A percentile compares a stretch with the other conserved stretches of the same genome.
phyloP scores from a whole-genome alignment of 495 filamentous ascomycete genomes.

The Xylaria castorea region DNA sequence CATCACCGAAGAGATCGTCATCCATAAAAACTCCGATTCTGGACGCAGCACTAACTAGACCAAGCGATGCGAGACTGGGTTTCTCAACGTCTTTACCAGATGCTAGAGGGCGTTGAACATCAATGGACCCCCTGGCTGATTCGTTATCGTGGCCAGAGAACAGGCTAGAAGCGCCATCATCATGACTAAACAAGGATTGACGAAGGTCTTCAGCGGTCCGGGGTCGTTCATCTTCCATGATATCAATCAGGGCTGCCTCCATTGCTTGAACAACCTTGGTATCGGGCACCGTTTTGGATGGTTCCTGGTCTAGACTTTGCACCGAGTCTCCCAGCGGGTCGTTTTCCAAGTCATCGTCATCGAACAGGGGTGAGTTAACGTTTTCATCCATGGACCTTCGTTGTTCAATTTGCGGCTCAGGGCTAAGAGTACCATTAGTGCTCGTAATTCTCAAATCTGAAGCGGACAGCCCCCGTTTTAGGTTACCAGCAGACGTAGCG shows the following conservation, averaged over 20 bases:
- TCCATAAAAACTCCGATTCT: constrained; percentile 89
- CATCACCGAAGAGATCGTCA: constrained; percentile 91
- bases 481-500: constrained; percentile 34
- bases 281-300: constrained; percentile 51
- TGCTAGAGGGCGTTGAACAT: constrained; percentile 47
- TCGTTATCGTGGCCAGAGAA: constrained; percentile 55
- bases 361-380: constrained; percentile 54
- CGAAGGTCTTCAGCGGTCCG: constrained; percentile 69
- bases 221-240: constrained; percentile 74
- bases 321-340: constrained; percentile 60
- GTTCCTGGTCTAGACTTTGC: constrained; percentile 59
- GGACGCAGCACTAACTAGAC: constrained; percentile 80
- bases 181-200: constrained; percentile 60
- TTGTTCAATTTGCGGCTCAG: constrained; percentile 45
- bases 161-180: constrained; percentile 58
- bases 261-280: constrained; percentile 83
- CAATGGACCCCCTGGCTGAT: constrained; percentile 61
- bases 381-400: constrained; percentile 57
- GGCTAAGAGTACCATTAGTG: constrained; percentile 40
- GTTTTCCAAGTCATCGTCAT: constrained; percentile 61
- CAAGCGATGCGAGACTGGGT: constrained; percentile 88
- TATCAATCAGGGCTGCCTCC: constrained; percentile 93
- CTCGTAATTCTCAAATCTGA: constrained; percentile 48
- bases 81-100: constrained; percentile 64
- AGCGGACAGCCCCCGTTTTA: constrained; percentile 52